These are phyloP conservation scores for Aspergillus chevalieri DNA, from an alignment of 2,329 filamentous ascomycete species.

Conservation along the genomic window DNA sequence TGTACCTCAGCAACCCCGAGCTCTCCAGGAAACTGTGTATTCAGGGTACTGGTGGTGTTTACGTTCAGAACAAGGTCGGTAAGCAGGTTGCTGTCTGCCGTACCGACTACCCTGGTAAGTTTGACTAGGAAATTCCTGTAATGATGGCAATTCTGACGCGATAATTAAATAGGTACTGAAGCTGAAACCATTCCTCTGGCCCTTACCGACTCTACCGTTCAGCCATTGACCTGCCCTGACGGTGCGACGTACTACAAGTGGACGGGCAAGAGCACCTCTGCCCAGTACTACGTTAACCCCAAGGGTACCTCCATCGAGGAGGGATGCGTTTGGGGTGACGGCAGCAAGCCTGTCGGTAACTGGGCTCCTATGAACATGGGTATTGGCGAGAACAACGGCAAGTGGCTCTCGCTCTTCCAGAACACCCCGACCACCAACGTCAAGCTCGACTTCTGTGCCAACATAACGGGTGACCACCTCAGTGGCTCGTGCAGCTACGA, in stretches of 20 bases:
- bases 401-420: conserved; percentile 77
- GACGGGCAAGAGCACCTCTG: conserved; percentile 68
- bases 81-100: conserved; percentile 71
- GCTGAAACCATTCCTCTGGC: conserved; percentile 74
- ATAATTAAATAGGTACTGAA: conserved; percentile 56
- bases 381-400: conserved; percentile 66
- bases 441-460: conserved; percentile 70
- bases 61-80: conserved; percentile 67
- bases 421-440: conserved; percentile 70
- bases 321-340: conserved; percentile 70
- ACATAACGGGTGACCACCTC: conserved; percentile 62
- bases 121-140: neutral
- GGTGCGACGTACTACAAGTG: conserved; percentile 69
- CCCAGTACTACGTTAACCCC: conserved; percentile 96
- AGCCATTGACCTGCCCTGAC: conserved; percentile 68
- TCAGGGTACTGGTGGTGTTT: conserved; percentile 62
- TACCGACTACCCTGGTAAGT: conserved; percentile 83
- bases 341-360: conserved; percentile 62
- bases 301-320: conserved; percentile 60
- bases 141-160: neutral
- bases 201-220: conserved; percentile 52
- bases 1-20: conserved; percentile 67
- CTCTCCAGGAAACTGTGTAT: conserved; percentile 67
- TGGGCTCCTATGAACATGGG: conserved; percentile 83
- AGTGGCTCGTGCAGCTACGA: conserved; percentile 59